A percentile compares a stretch with the other conserved stretches of the same genome.
phyloP scores from a whole-genome alignment of 148 eudicot species.

The Silene conica region DNA sequence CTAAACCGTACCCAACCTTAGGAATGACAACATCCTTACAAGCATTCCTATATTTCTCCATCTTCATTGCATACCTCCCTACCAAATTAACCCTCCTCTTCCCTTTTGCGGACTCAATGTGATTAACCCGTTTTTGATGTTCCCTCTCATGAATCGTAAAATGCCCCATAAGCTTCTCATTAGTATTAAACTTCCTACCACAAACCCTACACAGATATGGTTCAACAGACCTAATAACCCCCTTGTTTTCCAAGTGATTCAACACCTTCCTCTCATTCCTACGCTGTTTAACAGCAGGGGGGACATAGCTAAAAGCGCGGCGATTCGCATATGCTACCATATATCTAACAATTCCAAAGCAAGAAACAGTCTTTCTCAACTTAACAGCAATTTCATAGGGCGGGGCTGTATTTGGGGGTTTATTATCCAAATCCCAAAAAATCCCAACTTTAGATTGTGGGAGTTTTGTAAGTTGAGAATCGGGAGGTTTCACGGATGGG shows the following conservation, averaged over 20 bases:
- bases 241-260: slow-evolving; percentile 50
- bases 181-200: slow-evolving; percentile 63
- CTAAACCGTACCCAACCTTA: slow-evolving; percentile 67
- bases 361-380: slow-evolving; percentile 52
- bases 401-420: slow-evolving; percentile 61
- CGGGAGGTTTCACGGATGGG: slow-evolving; percentile 15
- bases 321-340: slow-evolving; percentile 71
- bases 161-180: slow-evolving; percentile 66
- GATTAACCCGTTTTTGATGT: slow-evolving; percentile 57
- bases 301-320: slow-evolving; percentile 60
- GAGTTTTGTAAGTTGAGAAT: slow-evolving; percentile 17
- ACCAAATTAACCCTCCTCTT: slow-evolving; percentile 59
- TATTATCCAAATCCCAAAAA: slow-evolving; percentile 89
- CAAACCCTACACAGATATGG: slow-evolving; percentile 66
- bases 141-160: slow-evolving; percentile 75
- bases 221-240: slow-evolving; percentile 41
- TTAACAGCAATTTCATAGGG: slow-evolving; percentile 63
- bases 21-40: slow-evolving; percentile 62
- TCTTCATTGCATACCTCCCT: slow-evolving; percentile 57
- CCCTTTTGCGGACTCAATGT: slow-evolving; percentile 71
- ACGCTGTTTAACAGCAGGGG: slow-evolving; percentile 36
- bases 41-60: slow-evolving; percentile 67
- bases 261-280: slow-evolving; percentile 50
- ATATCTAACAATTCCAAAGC: slow-evolving; percentile 55
- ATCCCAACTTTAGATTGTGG: slow-evolving; percentile 47